A percentile compares a stretch with the other conserved stretches of the same genome.
These are phyloP conservation scores for Exophiala aquamarina DNA, from an alignment of 2,329 filamentous ascomycete genomes.

Conservation along the genomic window DNA sequence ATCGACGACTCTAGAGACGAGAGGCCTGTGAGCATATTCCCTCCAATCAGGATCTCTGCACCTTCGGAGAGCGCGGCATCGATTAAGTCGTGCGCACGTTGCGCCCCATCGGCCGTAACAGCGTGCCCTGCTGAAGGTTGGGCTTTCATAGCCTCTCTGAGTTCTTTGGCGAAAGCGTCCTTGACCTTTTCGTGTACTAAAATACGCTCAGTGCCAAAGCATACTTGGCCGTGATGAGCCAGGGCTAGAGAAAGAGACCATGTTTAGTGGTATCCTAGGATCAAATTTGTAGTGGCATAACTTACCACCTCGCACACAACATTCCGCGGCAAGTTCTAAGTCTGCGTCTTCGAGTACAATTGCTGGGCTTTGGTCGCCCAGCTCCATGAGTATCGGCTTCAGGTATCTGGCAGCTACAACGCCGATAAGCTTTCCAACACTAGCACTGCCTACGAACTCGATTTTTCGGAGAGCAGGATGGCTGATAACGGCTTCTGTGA, in stretches of 20 bases:
- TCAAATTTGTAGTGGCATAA: no score
- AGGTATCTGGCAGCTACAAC: slow-evolving; percentile 77
- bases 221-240: slow-evolving; percentile 95
- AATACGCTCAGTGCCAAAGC: slow-evolving; percentile 84
- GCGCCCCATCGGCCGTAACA: slow-evolving; percentile 81
- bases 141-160: slow-evolving; percentile 76
- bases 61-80: slow-evolving; percentile 76
- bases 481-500: slow-evolving; percentile 70
- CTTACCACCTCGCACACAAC: slow-evolving; percentile 78
- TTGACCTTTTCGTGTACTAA: slow-evolving; percentile 84
- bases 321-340: slow-evolving; percentile 40
- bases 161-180: slow-evolving; percentile 74
- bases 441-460: slow-evolving; percentile 89
- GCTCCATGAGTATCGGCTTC: slow-evolving; percentile 79
- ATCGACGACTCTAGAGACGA: slow-evolving; percentile 85
- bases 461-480: slow-evolving; percentile 73
- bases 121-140: slow-evolving; percentile 73
- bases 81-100: slow-evolving; percentile 72
- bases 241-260: no score
- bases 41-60: slow-evolving; percentile 74
- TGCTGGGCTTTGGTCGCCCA: slow-evolving; percentile 89
- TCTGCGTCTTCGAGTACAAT: slow-evolving; percentile 83
- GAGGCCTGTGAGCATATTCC: slow-evolving; percentile 67
- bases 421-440: slow-evolving; percentile 78
- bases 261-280: no score